Conservation (phyloP, 768 basidiomycete genomes). For the Russula ochroleuca region DNA sequence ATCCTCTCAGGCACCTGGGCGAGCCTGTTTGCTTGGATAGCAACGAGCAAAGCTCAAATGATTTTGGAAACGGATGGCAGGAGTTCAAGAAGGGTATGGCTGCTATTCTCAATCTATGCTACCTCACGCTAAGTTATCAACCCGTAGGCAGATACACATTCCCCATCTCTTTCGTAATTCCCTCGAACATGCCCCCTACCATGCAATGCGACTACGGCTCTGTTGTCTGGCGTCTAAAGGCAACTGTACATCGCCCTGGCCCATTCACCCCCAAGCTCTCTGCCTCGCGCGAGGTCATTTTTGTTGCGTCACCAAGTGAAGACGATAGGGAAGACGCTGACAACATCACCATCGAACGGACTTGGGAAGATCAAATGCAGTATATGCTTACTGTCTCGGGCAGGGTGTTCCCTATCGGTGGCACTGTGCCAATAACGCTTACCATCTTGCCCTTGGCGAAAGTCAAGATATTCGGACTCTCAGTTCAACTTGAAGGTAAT, state of each 20-base stretch:
- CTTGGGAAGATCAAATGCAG: constrained; percentile 86
- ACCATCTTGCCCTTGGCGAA: constrained; percentile 81
- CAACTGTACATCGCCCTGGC: constrained; percentile 79
- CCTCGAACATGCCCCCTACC: constrained; percentile 72
- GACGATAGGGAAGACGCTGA: constrained; percentile 80
- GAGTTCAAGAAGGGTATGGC: constrained; percentile 78
- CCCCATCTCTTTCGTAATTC: constrained; percentile 87
- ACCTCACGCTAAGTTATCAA: neutral
- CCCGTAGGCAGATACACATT: constrained; percentile 86
- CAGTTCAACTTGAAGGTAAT: constrained; percentile 74
- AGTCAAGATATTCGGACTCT: constrained; percentile 71
- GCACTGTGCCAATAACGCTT: constrained; percentile 72
- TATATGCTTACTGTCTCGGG: constrained; percentile 74
- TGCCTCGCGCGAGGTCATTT: constrained; percentile 63
- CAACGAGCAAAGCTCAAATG: constrained; percentile 37
- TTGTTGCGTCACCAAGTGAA: constrained; percentile 72
- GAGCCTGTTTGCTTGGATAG: constrained; percentile 39
- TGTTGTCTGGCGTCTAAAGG: constrained; percentile 76
- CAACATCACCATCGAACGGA: constrained; percentile 76
- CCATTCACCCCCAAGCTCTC: constrained; percentile 68
- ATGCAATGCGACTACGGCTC: constrained; percentile 70
- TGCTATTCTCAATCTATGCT: neutral
- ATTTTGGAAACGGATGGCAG: constrained; percentile 60
- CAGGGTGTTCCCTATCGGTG: constrained; percentile 80
- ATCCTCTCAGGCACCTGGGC: constrained; percentile 38